Evolutionary conservation across 805 yeast genomes (phyloP).

Genomic region (Tetrapisispora taiwanensis): DNA sequence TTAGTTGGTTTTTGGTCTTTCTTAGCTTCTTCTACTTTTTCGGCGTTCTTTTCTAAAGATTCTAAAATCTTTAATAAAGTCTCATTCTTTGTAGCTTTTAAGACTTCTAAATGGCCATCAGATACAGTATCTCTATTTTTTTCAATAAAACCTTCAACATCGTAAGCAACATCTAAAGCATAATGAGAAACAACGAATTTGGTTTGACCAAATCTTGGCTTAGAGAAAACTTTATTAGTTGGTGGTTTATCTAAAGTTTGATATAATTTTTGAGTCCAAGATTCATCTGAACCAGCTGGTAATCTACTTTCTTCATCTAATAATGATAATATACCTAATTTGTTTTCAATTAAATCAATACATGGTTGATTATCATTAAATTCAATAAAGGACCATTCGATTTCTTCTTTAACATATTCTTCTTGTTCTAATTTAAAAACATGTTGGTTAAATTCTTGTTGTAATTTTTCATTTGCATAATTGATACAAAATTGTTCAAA

Average conservation of each 20-base stretch:
- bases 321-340: conserved; percentile 75
- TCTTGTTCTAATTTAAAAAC: conserved; percentile 96
- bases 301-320: conserved; percentile 92
- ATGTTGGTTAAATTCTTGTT: conserved; percentile 95
- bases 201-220: conserved; percentile 88
- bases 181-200: conserved; percentile 87
- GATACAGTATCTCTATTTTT: conserved; percentile 96
- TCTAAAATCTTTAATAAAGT: conserved; percentile 56
- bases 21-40: conserved; percentile 32
- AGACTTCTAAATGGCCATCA: conserved; percentile 84
- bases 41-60: conserved; percentile 50
- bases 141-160: conserved; percentile 89
- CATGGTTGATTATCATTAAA: conserved; percentile 96
- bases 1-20: conserved; percentile 30
- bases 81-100: conserved; percentile 57
- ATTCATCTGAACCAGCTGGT: conserved; percentile 87
- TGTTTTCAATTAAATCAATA: conserved; percentile 81
- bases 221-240: conserved; percentile 66
- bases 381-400: conserved; percentile 94
- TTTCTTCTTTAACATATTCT: conserved; percentile 83
- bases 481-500: conserved; percentile 97
- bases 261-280: conserved; percentile 86
- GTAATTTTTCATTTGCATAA: conserved; percentile 92
- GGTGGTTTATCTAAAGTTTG: conserved; percentile 75
- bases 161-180: conserved; percentile 89